Conservation (phyloP, 2,329 filamentous ascomycete species). For the Plenodomus biglobosus region DNA sequence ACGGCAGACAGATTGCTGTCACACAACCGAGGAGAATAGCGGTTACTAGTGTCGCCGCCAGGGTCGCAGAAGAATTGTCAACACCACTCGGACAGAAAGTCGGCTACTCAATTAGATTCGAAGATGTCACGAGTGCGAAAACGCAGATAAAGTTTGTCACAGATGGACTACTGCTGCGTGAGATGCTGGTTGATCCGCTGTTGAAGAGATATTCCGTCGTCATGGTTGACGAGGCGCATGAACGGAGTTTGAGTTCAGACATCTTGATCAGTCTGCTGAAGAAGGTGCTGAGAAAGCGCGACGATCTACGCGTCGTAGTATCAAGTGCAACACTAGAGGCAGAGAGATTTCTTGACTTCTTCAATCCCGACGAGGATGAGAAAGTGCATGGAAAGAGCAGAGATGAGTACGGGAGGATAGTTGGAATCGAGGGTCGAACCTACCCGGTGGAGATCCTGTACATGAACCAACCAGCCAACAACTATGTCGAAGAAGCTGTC, state of each 20-base stretch:
- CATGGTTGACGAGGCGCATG: slow-evolving; percentile 97
- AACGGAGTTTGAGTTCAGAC: slow-evolving; percentile 89
- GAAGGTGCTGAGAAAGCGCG: slow-evolving; percentile 78
- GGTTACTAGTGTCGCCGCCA: slow-evolving; percentile 47
- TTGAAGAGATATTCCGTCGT: slow-evolving; percentile 90
- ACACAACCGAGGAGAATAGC: slow-evolving; percentile 61
- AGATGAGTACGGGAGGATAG: slow-evolving; percentile 62
- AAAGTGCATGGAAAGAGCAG: slow-evolving; percentile 42
- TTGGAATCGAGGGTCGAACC: slow-evolving; percentile 83
- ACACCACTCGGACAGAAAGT: slow-evolving; percentile 82
- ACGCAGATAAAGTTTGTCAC: slow-evolving; percentile 95
- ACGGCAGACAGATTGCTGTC: slow-evolving; percentile 80
- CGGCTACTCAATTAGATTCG: slow-evolving; percentile 88
- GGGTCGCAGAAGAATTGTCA: slow-evolving; percentile 76
- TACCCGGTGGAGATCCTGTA: slow-evolving; percentile 89
- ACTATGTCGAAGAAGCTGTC: slow-evolving; percentile 83
- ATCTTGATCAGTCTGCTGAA: slow-evolving; percentile 86
- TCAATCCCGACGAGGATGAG: slow-evolving; percentile 54
- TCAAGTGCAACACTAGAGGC: slow-evolving; percentile 94
- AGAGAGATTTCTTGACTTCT: slow-evolving; percentile 81
- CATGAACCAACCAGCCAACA: slow-evolving; percentile 72
- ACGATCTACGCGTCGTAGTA: slow-evolving; percentile 83
- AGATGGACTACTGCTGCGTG: slow-evolving; percentile 85
- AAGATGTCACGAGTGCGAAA: slow-evolving; percentile 82
- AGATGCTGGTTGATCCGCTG: slow-evolving; percentile 89